These are phyloP conservation scores for Cyathus striatus DNA, from an alignment of 768 basidiomycete species.

Conservation along the genomic window DNA sequence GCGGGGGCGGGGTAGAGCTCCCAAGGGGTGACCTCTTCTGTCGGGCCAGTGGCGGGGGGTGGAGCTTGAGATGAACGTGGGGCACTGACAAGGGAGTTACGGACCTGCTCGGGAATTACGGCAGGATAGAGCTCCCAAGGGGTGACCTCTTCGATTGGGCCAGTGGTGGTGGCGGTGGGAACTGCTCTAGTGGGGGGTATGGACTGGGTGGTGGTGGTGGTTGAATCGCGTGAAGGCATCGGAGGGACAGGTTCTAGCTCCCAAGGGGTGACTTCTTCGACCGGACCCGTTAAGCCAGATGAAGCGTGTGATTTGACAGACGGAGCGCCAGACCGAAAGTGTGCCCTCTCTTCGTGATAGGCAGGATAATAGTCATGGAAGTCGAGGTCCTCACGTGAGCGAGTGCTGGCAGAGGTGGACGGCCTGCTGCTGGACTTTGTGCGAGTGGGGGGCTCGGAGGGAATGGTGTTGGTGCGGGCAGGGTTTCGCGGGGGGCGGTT, in stretches of 20 bases:
- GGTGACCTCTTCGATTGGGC: constrained; percentile 11
- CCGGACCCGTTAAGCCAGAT: constrained; percentile 9
- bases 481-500: constrained; percentile 28
- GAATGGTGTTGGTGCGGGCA: constrained; percentile 12
- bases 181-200: background rate
- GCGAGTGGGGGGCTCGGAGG: constrained; percentile 5
- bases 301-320: constrained; percentile 3
- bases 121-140: constrained; percentile 15
- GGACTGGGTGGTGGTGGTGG: background rate
- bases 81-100: background rate
- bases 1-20: constrained; percentile 19
- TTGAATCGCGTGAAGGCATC: constrained; percentile 1
- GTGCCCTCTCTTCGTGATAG: constrained; percentile 2
- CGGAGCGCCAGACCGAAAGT: constrained; percentile 2
- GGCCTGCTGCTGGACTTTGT: constrained; percentile 13
- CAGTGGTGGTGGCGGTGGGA: constrained; percentile 1
- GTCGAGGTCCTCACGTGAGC: constrained; percentile 19
- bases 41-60: constrained; percentile 16
- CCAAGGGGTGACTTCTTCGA: constrained; percentile 14
- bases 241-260: constrained; percentile 15
- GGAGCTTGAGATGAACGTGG: background rate
- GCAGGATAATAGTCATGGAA: constrained; percentile 20
- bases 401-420: constrained; percentile 16
- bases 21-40: constrained; percentile 35
- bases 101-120: background rate